Percentiles rank a stretch among this genome's conserved stretches.
Conservation (phyloP, 2,329 filamentous ascomycete genomes). For the Fusarium hostae region DNA sequence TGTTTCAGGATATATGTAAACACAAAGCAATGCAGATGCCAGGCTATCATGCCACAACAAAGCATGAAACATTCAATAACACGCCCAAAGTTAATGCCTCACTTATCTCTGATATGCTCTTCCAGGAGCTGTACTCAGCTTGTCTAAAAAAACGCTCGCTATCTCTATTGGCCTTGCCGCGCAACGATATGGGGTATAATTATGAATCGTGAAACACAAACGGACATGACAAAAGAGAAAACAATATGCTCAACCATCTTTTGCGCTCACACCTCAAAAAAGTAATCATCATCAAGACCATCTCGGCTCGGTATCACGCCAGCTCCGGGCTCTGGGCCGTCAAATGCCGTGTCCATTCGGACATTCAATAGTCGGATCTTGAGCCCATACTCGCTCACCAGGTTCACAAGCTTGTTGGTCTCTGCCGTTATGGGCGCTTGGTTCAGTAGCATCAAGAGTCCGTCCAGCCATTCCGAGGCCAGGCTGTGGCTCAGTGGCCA, state of each 20-base stretch:
- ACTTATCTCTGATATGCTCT: background rate
- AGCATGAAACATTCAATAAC: background rate
- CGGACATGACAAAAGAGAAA: slow-evolving; percentile 31
- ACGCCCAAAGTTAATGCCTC: background rate
- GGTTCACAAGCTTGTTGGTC: slow-evolving; percentile 86
- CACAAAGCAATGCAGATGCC: background rate
- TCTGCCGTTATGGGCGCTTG: slow-evolving; percentile 97
- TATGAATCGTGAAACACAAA: slow-evolving; percentile 37
- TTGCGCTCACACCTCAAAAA: slow-evolving; percentile 74
- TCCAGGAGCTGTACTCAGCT: slow-evolving; percentile 12
- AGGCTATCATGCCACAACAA: background rate
- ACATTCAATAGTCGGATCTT: slow-evolving; percentile 95
- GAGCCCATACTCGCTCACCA: slow-evolving; percentile 90
- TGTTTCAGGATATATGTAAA: slow-evolving; percentile 1
- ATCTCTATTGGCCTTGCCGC: slow-evolving; percentile 14
- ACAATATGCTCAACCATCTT: background rate
- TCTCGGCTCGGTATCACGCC: slow-evolving; percentile 84
- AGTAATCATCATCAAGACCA: slow-evolving; percentile 92
- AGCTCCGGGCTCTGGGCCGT: slow-evolving; percentile 73
- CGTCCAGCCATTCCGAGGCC: slow-evolving; percentile 97
- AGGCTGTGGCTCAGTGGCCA: slow-evolving; percentile 82
- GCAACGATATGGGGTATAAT: slow-evolving; percentile 37
- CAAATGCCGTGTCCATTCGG: slow-evolving; percentile 80
- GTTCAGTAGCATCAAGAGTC: slow-evolving; percentile 91
- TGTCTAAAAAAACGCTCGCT: slow-evolving; percentile 34